Conservation (phyloP, 2,329 filamentous ascomycete species). For the Biscogniauxia marginata region DNA sequence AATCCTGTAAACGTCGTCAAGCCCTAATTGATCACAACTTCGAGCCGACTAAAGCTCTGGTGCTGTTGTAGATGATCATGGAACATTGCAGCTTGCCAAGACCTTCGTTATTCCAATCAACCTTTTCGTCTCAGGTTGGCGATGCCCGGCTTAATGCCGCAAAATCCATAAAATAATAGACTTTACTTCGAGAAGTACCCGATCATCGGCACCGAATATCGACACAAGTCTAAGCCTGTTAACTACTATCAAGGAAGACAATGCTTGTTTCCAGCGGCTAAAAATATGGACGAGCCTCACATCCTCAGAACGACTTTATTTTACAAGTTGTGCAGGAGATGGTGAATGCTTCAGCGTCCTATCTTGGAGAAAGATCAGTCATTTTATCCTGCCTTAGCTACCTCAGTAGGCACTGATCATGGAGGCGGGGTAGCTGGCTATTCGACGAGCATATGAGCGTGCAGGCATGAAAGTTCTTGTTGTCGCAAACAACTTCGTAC, state of each 20-base stretch:
- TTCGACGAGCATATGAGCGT: conserved; percentile 11
- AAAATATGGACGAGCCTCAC: conserved; percentile 23
- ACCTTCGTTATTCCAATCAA: conserved; percentile 23
- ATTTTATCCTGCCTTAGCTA: conserved; percentile 19
- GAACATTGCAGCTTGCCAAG: conserved; percentile 25
- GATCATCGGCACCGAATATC: conserved; percentile 17
- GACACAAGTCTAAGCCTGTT: not conserved
- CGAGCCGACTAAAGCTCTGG: conserved; percentile 12
- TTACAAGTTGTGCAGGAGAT: conserved; percentile 10
- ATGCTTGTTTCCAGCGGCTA: conserved; percentile 15
- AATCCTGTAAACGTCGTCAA: not conserved
- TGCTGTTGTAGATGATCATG: conserved; percentile 17
- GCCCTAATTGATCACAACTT: not conserved
- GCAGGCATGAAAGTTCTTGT: not conserved
- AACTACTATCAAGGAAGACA: not conserved
- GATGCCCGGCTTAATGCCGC: conserved; percentile 30
- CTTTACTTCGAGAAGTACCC: conserved; percentile 14
- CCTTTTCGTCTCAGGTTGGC: conserved; percentile 15
- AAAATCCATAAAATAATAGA: conserved; percentile 19
- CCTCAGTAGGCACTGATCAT: not conserved
- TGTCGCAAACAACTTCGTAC: not conserved
- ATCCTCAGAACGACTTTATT: conserved; percentile 13
- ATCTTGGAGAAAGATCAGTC: conserved; percentile 13
- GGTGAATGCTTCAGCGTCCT: conserved; percentile 14
- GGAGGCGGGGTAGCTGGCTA: conserved; percentile 27